Evolutionary conservation across 192 early-diverging fungal genomes (phyloP).

Genomic region (Umbelopsis isabellina): DNA sequence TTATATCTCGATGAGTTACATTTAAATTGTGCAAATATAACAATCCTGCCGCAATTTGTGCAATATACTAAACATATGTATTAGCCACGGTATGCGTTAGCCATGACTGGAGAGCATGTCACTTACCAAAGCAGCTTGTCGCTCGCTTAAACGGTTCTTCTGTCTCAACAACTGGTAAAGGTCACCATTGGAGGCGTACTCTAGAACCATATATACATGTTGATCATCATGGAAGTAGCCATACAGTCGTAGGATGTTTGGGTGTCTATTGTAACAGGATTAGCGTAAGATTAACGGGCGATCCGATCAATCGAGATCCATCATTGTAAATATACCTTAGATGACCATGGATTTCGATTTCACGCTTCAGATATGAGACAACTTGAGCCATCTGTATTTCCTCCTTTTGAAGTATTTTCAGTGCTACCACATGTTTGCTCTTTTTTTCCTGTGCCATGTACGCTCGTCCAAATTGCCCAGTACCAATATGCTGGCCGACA

Average conservation of each 20-base stretch:
- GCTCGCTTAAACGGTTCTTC: conserved; percentile 71
- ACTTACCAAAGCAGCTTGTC: conserved; percentile 64
- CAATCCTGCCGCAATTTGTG: conserved; percentile 71
- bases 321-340: conserved; percentile 55
- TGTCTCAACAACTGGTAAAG: conserved; percentile 82
- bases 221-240: conserved; percentile 95
- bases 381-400: conserved; percentile 78
- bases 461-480: conserved; percentile 93
- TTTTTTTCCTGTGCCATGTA: conserved; percentile 87
- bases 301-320: background rate
- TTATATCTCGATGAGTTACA: conserved; percentile 88
- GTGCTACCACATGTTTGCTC: conserved; percentile 80
- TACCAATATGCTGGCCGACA: conserved; percentile 82
- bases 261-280: conserved; percentile 59
- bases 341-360: conserved; percentile 95
- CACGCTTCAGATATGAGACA: conserved; percentile 83
- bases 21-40: conserved; percentile 89
- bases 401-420: conserved; percentile 87
- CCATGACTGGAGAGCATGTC: background rate
- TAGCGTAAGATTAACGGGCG: background rate
- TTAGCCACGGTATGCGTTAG: background rate
- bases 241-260: conserved; percentile 89
- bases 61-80: conserved; percentile 69
- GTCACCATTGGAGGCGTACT: conserved; percentile 90
- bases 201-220: conserved; percentile 90